Evolutionary conservation across 2,329 filamentous ascomycete genomes (phyloP).

Genomic region (Fusarium keratoplasticum): DNA sequence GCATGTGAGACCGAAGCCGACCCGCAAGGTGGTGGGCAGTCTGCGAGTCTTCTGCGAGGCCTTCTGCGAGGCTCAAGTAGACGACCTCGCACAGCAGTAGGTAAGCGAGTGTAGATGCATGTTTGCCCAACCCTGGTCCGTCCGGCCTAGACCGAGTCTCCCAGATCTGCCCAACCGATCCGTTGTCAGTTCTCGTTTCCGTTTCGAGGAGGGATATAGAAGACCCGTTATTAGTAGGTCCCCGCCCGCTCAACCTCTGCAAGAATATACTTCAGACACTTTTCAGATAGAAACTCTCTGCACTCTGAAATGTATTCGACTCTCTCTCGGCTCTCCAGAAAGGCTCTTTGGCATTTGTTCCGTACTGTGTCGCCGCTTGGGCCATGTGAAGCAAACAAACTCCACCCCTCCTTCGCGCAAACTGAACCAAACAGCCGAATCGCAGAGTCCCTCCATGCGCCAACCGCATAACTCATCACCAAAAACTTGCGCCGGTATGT

Average conservation of each 20-base stretch:
- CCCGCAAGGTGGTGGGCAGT: constrained; percentile 15
- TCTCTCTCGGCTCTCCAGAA: constrained; percentile 10
- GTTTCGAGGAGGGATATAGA: constrained; percentile 12
- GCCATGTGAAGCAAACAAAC: constrained; percentile 31
- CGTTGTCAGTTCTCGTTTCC: constrained; percentile 20
- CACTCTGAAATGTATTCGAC: constrained; percentile 1
- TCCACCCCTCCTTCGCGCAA: constrained; percentile 12
- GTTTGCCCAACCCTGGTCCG: constrained; percentile 18
- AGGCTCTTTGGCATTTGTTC: constrained; percentile 9
- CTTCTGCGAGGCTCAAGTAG: constrained; percentile 12
- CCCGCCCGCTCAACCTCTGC: not conserved
- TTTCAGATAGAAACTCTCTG: constrained; percentile 2
- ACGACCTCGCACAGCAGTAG: constrained; percentile 16
- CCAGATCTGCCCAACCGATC: constrained; percentile 34
- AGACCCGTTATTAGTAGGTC: constrained; percentile 5
- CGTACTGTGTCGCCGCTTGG: constrained; percentile 20
- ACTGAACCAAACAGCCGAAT: constrained; percentile 36
- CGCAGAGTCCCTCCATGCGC: constrained; percentile 26
- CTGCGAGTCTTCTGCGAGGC: constrained; percentile 8
- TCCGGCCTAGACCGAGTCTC: constrained; percentile 13
- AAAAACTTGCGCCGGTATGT: constrained; percentile 33
- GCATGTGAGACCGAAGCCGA: constrained; percentile 21
- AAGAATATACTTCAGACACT: not conserved
- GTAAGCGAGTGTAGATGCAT: constrained; percentile 8
- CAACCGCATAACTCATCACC: constrained; percentile 37